A percentile compares a stretch with the other conserved stretches of the same genome.
phyloP scores from a whole-genome alignment of 2,329 filamentous ascomycete species.

The Alternaria rosae region DNA sequence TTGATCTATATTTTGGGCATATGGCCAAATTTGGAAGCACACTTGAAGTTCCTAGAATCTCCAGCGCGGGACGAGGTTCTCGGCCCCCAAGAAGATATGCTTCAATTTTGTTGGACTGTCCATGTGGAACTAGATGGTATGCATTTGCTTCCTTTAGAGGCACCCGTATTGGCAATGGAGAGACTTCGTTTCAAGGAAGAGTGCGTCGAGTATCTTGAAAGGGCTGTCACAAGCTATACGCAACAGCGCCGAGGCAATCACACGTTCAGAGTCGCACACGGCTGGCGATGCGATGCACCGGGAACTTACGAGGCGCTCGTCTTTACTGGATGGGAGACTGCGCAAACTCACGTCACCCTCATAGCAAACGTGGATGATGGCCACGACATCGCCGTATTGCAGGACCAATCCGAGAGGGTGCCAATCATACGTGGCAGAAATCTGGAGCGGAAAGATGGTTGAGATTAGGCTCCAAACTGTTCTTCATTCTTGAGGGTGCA shows the following conservation, averaged over 20 bases:
- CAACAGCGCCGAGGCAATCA: constrained; percentile 23
- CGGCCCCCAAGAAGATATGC: constrained; percentile 38
- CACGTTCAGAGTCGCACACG: constrained; percentile 26
- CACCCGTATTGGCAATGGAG: constrained; percentile 36
- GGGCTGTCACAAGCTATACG: constrained; percentile 19
- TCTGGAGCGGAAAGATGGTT: constrained; percentile 23
- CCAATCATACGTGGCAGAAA: constrained; percentile 27
- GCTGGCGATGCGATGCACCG: constrained; percentile 35
- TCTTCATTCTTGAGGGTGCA: background rate
- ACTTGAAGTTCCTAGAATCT: constrained; percentile 38
- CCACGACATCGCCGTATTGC: constrained; percentile 13
- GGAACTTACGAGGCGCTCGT: constrained; percentile 32
- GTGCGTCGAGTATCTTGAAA: constrained; percentile 20
- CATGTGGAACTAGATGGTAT: constrained; percentile 35
- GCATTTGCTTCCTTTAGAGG: constrained; percentile 30
- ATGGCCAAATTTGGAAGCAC: constrained; percentile 39
- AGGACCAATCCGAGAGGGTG: constrained; percentile 18
- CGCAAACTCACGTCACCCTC: constrained; percentile 25
- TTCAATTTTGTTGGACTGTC: constrained; percentile 41
- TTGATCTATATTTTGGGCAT: constrained; percentile 43
- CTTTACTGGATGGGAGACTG: constrained; percentile 33
- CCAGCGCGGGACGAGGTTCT: constrained; percentile 35
- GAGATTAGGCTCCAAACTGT: background rate
- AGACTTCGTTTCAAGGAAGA: constrained; percentile 23
- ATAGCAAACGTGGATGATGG: constrained; percentile 7